These are phyloP conservation scores for Solanum dulcamara DNA, from an alignment of 257 asterid genomes.

Conservation along the genomic window DNA sequence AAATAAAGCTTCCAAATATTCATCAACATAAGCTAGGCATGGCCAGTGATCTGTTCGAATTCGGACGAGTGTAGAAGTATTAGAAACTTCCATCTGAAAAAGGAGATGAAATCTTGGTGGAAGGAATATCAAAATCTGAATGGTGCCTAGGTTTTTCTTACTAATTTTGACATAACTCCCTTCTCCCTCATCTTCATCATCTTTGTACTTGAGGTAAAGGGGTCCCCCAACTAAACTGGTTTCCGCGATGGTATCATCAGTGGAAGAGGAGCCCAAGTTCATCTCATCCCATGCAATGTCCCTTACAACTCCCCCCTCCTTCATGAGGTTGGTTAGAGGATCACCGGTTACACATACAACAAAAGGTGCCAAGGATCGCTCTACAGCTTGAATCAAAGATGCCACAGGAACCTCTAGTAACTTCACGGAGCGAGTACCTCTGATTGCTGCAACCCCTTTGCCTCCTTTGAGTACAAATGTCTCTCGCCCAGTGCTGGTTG, in stretches of 20 bases:
- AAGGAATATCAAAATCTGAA: conserved; percentile 71
- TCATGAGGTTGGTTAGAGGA: conserved; percentile 50
- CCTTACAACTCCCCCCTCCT: conserved; percentile 46
- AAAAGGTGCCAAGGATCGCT: conserved; percentile 62
- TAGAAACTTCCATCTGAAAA: conserved; percentile 78
- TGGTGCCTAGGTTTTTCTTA: conserved; percentile 41
- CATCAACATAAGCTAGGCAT: conserved; percentile 90
- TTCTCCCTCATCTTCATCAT: conserved; percentile 44
- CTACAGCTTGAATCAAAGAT: conserved; percentile 50
- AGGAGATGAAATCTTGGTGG: conserved; percentile 95
- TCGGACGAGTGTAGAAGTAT: conserved; percentile 65
- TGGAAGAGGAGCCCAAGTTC: conserved; percentile 22
- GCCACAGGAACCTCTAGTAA: conserved; percentile 58
- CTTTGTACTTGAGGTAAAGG: conserved; percentile 62
- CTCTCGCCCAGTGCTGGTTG: conserved; percentile 78
- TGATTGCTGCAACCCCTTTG: conserved; percentile 72
- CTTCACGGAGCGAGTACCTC: conserved; percentile 80
- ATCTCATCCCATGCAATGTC: conserved; percentile 51
- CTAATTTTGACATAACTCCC: conserved; percentile 16
- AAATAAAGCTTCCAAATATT: conserved; percentile 79
- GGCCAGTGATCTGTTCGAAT: conserved; percentile 98
- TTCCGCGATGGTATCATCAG: conserved; percentile 28
- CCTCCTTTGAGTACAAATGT: conserved; percentile 75
- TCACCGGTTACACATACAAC: conserved; percentile 81
- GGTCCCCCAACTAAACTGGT: conserved; percentile 41